Conservation (phyloP, 75 land plant species). For the Cupressus sempervirens region DNA sequence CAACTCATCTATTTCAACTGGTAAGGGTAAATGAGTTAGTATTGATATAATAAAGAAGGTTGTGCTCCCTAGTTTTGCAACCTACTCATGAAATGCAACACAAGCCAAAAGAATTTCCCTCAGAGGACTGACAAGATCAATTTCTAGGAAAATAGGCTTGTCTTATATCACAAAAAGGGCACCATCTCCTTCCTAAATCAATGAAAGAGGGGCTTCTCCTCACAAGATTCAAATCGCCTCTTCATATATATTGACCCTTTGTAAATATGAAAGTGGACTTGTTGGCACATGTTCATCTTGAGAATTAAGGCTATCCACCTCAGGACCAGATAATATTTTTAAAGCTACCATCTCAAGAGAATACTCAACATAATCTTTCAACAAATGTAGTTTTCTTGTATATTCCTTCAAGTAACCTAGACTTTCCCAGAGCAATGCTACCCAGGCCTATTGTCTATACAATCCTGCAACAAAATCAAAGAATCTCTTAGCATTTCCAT, state of each 20-base stretch:
- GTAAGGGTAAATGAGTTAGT: conserved; percentile 82
- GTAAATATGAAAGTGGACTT: conserved; percentile 54
- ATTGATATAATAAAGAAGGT: conserved; percentile 67
- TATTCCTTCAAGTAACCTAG: conserved; percentile 83
- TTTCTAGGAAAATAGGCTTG: conserved; percentile 59
- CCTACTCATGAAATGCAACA: conserved; percentile 86
- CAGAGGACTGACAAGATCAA: conserved; percentile 88
- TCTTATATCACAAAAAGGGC: conserved; percentile 32
- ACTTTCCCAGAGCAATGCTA: no score
- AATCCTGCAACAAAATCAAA: conserved; percentile 63
- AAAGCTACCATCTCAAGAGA: conserved; percentile 92
- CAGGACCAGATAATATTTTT: conserved; percentile 38
- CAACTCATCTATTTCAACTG: no score
- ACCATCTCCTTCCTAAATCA: conserved; percentile 20
- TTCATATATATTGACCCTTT: no score
- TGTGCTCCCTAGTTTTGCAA: conserved; percentile 60
- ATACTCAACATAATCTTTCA: conserved; percentile 73
- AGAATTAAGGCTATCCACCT: neutral
- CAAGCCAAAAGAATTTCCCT: conserved; percentile 69
- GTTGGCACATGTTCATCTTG: conserved; percentile 62
- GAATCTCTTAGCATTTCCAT: conserved; percentile 60
- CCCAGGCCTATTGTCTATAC: conserved; percentile 93
- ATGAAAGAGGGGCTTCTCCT: conserved; percentile 22
- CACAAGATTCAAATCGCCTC: conserved; percentile 55
- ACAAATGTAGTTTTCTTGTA: conserved; percentile 46